Evolutionary conservation across 768 basidiomycete genomes (phyloP).

Genomic region (Pholiota microspora): DNA sequence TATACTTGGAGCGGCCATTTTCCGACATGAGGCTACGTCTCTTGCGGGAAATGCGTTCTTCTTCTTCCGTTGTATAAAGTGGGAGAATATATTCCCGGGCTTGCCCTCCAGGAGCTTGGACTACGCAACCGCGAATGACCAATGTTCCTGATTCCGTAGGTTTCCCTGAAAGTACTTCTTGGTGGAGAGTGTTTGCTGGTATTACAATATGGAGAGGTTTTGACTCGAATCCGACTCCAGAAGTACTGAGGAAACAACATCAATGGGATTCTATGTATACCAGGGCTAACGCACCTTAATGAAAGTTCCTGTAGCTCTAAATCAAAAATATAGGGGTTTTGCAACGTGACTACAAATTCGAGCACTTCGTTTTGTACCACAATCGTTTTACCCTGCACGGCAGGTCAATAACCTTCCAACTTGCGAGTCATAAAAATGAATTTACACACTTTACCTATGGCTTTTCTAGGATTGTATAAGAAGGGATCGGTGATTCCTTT

Average conservation of each 20-base stretch:
- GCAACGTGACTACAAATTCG: slow-evolving; percentile 81
- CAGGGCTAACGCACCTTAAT: slow-evolving; percentile 56
- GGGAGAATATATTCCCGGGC: slow-evolving; percentile 76
- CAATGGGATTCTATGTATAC: neutral
- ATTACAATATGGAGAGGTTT: slow-evolving; percentile 61
- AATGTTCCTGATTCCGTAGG: slow-evolving; percentile 67
- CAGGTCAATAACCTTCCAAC: slow-evolving; percentile 2
- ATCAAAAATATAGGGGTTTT: slow-evolving; percentile 91
- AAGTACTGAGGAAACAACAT: slow-evolving; percentile 54
- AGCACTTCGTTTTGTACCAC: slow-evolving; percentile 82
- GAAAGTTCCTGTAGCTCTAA: slow-evolving; percentile 81
- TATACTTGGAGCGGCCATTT: slow-evolving; percentile 65
- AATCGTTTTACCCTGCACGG: slow-evolving; percentile 49
- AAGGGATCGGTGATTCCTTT: slow-evolving; percentile 74
- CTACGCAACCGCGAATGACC: slow-evolving; percentile 71
- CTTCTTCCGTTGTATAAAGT: slow-evolving; percentile 67
- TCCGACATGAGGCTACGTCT: slow-evolving; percentile 66
- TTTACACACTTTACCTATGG: slow-evolving; percentile 52
- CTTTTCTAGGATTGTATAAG: slow-evolving; percentile 85
- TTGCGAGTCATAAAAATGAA: neutral
- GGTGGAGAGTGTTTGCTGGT: slow-evolving; percentile 73
- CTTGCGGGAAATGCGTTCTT: slow-evolving; percentile 52
- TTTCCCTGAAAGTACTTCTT: slow-evolving; percentile 67
- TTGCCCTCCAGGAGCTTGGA: slow-evolving; percentile 73
- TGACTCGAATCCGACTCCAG: slow-evolving; percentile 74